phyloP scores from a whole-genome alignment of 805 yeast species.

The Cyberlindnera meyerae region DNA sequence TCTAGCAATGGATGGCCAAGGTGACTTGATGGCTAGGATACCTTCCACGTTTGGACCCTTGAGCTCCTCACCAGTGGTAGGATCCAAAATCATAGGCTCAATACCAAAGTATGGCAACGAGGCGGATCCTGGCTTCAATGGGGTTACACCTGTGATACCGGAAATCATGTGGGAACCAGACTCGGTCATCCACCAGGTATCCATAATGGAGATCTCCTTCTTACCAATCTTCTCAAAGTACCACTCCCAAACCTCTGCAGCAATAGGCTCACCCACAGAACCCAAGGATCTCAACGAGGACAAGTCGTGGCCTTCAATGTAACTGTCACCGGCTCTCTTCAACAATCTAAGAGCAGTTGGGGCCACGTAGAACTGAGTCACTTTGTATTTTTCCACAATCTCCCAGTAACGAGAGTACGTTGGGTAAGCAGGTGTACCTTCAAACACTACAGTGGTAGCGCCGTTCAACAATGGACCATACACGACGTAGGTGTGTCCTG shows the following conservation, averaged over 20 bases:
- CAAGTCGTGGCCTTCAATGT: conserved; percentile 74
- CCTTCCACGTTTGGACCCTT: conserved; percentile 92
- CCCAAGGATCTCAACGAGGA: conserved; percentile 89
- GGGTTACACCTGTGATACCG: conserved; percentile 90
- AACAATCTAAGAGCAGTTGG: conserved; percentile 96
- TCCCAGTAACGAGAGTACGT: conserved; percentile 95
- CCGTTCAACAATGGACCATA: conserved; percentile 91
- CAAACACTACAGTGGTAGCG: conserved; percentile 88
- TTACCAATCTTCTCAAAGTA: conserved; percentile 90
- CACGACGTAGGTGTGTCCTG: conserved; percentile 94
- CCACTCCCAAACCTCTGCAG: conserved; percentile 99
- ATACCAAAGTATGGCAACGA: conserved; percentile 96
- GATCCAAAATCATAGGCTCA: conserved; percentile 86
- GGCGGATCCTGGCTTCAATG: conserved; percentile 97
- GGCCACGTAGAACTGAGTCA: conserved; percentile 95
- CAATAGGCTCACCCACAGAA: conserved; percentile 98
- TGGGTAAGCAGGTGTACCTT: conserved; percentile 97
- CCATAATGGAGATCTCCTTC: conserved; percentile 37
- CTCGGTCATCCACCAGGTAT: conserved; percentile 99
- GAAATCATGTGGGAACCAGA: conserved; percentile 94
- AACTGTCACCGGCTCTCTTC: conserved; percentile 82
- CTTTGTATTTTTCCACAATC: conserved; percentile 85
- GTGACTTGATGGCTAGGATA: conserved; percentile 79
- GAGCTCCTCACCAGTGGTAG: conserved; percentile 82
- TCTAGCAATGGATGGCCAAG: conserved; percentile 99